Evolutionary conservation across 2,329 filamentous ascomycete genomes (phyloP), one percentile per base, ranked within the genome.

Genomic region (Helicocarpus griseus): DNA sequence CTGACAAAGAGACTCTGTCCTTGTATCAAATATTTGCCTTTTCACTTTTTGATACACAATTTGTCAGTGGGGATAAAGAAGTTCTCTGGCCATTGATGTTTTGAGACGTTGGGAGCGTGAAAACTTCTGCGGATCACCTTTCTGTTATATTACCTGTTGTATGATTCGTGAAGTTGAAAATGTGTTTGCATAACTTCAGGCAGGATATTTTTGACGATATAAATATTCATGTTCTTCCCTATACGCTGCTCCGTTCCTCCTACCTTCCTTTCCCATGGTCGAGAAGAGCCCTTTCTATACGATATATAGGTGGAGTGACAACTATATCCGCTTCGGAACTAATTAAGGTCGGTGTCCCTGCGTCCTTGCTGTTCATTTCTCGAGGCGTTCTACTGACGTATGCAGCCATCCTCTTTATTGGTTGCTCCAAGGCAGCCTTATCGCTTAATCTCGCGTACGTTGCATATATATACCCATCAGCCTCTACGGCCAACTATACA

Each of bases 61-160:
- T 13, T 24, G 19, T 47, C 31, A 24, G 31, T 36, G 45, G 26
- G 45, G 31, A 47, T 47, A 47, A 47, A 47, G 45, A 26, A 47
- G 6, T 17, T 36, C 19, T 35, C 31, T 39, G 2, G n/a, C 7
- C 4, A 17, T 6, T 35, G 14, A 9, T 31, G 14, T 13, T 47
- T 47, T 38, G 19, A 35, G n/a, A 22, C 28, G n/a, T 17, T 35
- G 4, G 33, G 44, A 31, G 28, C 19, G 44, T 36, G 44, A 47
- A 47, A 21, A 24, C 9, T 21, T 28, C 31, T 21, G 24, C 29
- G 24, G 31, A 19, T 36, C 45, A 36, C n/a, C 24, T 47, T 36
- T 17, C 26, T 47, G 19, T 36, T 47, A n/a, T 45, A 36, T 47
- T 19, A 35, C 21, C 19, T 47, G 17, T 26, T 17, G 13, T 22